Percentiles rank a stretch among this genome's conserved stretches.
Evolutionary conservation across 2,329 filamentous ascomycete species (phyloP).

Genomic region (Hymenoscyphus albidus): DNA sequence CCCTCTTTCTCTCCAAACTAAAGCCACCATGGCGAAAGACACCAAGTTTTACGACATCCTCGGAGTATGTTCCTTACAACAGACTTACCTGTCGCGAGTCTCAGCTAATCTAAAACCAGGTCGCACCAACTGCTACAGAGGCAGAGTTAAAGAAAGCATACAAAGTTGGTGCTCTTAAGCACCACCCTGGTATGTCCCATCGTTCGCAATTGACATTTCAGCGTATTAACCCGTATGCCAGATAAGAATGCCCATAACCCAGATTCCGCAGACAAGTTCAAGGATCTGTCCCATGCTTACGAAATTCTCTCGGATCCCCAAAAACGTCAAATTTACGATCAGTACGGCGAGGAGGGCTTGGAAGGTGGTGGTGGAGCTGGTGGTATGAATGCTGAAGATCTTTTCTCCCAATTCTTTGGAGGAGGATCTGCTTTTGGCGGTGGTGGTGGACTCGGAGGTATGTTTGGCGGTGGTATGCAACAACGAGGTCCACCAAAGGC

Average conservation of each 20-base stretch:
- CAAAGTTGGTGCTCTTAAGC: conserved; percentile 77
- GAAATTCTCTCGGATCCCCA: conserved; percentile 89
- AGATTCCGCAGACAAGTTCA: conserved; percentile 94
- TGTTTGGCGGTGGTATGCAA: conserved; percentile 74
- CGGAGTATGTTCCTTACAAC: conserved; percentile 54
- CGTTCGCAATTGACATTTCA: conserved; percentile 9
- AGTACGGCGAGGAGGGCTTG: conserved; percentile 95
- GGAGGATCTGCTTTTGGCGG: conserved; percentile 61
- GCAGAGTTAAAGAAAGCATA: conserved; percentile 88
- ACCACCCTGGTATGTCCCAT: conserved; percentile 68
- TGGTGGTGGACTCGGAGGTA: conserved; percentile 67
- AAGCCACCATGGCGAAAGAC: conserved; percentile 68
- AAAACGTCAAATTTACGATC: conserved; percentile 90
- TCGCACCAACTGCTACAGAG: conserved; percentile 74
- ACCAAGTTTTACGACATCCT: conserved; percentile 76
- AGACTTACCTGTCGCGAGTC: conserved; percentile 12
- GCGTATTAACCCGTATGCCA: conserved; percentile 38
- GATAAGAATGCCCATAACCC: conserved; percentile 97
- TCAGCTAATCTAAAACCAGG: conserved; percentile 48
- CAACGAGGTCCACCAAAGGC: conserved; percentile 81
- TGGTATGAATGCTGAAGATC: conserved; percentile 92
- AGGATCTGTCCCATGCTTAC: conserved; percentile 93
- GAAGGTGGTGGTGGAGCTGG: conserved; percentile 76
- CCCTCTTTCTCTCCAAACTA: neutral
- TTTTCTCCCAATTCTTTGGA: conserved; percentile 97